Evolutionary conservation across 345 rosid species (phyloP).

Genomic region (Firmiana major): DNA sequence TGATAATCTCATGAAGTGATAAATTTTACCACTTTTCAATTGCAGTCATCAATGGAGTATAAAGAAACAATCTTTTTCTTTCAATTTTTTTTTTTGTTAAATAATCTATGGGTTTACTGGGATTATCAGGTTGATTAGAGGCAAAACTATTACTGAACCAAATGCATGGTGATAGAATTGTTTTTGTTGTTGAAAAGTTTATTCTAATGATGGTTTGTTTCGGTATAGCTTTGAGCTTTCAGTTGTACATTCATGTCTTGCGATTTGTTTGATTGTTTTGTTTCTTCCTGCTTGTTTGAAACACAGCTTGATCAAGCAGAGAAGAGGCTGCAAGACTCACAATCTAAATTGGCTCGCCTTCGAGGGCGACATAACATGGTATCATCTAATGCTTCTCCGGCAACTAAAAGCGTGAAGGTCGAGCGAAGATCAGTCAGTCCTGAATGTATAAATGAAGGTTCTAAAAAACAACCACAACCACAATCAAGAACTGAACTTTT

Average conservation of each 20-base stretch:
- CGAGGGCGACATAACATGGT: conserved; percentile 32
- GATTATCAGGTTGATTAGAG: background rate
- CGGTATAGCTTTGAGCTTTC: background rate
- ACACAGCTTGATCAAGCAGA: conserved; percentile 68
- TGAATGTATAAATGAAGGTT: conserved; percentile 22
- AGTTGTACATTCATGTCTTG: background rate
- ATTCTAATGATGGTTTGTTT: background rate
- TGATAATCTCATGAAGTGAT: background rate
- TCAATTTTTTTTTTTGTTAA: background rate
- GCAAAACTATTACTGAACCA: background rate
- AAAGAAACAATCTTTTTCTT: background rate
- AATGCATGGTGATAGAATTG: background rate
- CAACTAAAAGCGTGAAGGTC: conserved; percentile 28
- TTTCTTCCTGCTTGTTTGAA: background rate
- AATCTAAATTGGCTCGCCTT: conserved; percentile 54
- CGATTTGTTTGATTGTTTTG: background rate
- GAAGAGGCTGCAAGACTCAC: conserved; percentile 51
- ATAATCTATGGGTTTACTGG: background rate
- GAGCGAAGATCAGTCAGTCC: conserved; percentile 34
- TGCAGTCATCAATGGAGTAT: background rate
- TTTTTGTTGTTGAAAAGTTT: background rate
- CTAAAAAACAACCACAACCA: conserved; percentile 19
- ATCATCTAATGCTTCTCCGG: conserved; percentile 21
- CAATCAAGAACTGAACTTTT: conserved; percentile 42
- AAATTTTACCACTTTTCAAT: background rate